These are phyloP conservation scores for Colletotrichum somersetense DNA, from an alignment of 2,329 filamentous ascomycete genomes.

Conservation along the genomic window DNA sequence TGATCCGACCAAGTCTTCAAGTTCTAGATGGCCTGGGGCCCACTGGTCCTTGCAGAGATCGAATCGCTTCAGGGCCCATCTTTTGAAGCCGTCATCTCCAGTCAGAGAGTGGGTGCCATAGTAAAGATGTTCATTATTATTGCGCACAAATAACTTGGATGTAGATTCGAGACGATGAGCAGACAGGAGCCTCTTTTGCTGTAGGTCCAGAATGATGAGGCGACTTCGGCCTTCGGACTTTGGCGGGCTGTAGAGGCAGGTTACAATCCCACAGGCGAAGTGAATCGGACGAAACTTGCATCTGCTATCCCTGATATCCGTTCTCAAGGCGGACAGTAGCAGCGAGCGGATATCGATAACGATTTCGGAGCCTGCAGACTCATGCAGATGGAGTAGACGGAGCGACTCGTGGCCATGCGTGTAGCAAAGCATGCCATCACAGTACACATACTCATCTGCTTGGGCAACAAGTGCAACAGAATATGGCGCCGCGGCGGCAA, in stretches of 20 bases:
- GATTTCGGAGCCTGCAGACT: constrained; percentile 61
- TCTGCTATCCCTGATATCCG: constrained; percentile 45
- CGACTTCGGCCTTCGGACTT: constrained; percentile 55
- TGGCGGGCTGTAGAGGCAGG: constrained; percentile 66
- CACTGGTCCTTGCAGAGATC: constrained; percentile 57
- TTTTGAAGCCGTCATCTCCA: constrained; percentile 66
- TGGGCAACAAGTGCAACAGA: constrained; percentile 70
- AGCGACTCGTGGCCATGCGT: constrained; percentile 61
- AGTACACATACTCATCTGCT: constrained; percentile 72
- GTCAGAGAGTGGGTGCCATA: constrained; percentile 73
- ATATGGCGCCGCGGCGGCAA: constrained; percentile 73
- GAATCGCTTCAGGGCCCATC: constrained; percentile 73
- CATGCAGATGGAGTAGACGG: constrained; percentile 70
- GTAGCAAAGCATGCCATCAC: constrained; percentile 75
- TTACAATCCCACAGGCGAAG: constrained; percentile 68
- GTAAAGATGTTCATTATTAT: constrained; percentile 71
- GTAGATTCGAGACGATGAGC: constrained; percentile 58
- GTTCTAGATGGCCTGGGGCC: constrained; percentile 60
- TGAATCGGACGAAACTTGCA: constrained; percentile 68
- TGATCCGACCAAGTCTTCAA: constrained; percentile 71
- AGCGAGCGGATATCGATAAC: constrained; percentile 58
- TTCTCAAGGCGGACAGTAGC: constrained; percentile 8
- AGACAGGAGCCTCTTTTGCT: constrained; percentile 54
- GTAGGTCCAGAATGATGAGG: constrained; percentile 65
- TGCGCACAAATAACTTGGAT: constrained; percentile 75